phyloP scores from a whole-genome alignment of 1,284 basidiomycete species.

The Trametes hirsuta region DNA sequence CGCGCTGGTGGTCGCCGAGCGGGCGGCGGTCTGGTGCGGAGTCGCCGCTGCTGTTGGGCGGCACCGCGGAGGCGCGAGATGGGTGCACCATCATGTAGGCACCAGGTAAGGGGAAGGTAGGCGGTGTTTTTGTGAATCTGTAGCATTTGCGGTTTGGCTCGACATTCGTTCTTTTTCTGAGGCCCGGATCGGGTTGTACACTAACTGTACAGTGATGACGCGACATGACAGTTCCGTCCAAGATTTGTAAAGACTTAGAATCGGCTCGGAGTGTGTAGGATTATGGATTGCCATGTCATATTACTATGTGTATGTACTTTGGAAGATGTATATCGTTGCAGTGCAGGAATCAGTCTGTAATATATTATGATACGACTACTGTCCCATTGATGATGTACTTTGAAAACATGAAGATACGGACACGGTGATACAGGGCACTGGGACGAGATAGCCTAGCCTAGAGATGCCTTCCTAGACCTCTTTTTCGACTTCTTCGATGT shows the following conservation, averaged over 20 bases:
- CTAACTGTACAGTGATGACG: constrained; percentile 12
- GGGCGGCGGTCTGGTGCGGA: constrained; percentile 39
- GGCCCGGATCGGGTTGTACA: constrained; percentile 8
- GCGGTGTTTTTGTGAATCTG: background rate
- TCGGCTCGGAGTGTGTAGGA: background rate
- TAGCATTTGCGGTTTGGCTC: background rate
- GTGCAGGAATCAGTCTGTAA: constrained; percentile 17
- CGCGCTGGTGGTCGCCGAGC: constrained; percentile 50
- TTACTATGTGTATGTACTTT: constrained; percentile 14
- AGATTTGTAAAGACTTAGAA: constrained; percentile 5
- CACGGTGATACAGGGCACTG: background rate
- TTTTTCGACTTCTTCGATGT: constrained; percentile 31
- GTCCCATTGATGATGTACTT: too few relatives aligned
- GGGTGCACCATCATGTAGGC: constrained; percentile 49
- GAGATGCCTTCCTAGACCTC: constrained; percentile 29
- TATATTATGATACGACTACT: constrained; percentile 1
- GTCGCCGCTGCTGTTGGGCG: constrained; percentile 38
- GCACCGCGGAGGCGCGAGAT: constrained; percentile 37
- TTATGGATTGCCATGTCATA: constrained; percentile 4
- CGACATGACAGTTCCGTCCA: background rate
- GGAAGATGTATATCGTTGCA: background rate
- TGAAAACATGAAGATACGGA: too few relatives aligned
- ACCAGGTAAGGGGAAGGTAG: background rate
- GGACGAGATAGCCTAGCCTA: background rate
- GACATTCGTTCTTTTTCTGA: background rate